phyloP scores from a whole-genome alignment of 2,329 filamentous ascomycete species.

The Byssoonygena ceratinophila region DNA sequence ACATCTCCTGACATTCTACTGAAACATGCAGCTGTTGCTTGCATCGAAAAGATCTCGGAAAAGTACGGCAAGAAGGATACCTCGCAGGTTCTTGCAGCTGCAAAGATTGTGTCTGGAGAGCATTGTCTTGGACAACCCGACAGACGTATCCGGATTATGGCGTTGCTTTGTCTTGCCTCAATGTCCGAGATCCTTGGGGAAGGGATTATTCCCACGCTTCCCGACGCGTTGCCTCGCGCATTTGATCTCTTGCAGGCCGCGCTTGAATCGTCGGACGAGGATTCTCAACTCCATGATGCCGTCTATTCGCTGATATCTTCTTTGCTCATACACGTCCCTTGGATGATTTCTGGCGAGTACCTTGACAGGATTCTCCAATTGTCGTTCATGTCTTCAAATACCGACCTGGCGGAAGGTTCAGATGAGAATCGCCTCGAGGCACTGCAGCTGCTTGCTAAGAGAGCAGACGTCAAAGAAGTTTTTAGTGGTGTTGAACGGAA shows the following conservation, averaged over 20 bases:
- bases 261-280: constrained; percentile 43
- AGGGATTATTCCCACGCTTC: constrained; percentile 72
- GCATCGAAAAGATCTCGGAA: constrained; percentile 84
- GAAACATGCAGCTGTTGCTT: constrained; percentile 76
- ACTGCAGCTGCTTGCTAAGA: constrained; percentile 62
- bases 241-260: constrained; percentile 61
- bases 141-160: constrained; percentile 63
- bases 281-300: constrained; percentile 65
- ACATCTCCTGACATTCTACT: constrained; percentile 61
- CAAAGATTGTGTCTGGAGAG: constrained; percentile 63
- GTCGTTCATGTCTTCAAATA: constrained; percentile 60
- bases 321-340: constrained; percentile 72
- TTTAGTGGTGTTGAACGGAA: constrained; percentile 63
- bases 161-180: constrained; percentile 79
- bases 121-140: constrained; percentile 67
- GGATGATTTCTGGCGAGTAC: constrained; percentile 70
- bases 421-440: constrained; percentile 58
- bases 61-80: constrained; percentile 91
- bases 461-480: constrained; percentile 65
- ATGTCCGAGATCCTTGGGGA: constrained; percentile 81
- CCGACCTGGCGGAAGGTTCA: constrained; percentile 50
- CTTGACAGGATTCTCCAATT: constrained; percentile 61
- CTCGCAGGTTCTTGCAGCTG: constrained; percentile 62
- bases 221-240: constrained; percentile 60
- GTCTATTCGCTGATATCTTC: constrained; percentile 69